phyloP scores from a whole-genome alignment of 2,329 filamentous ascomycete genomes.

The Amphichorda felina region DNA sequence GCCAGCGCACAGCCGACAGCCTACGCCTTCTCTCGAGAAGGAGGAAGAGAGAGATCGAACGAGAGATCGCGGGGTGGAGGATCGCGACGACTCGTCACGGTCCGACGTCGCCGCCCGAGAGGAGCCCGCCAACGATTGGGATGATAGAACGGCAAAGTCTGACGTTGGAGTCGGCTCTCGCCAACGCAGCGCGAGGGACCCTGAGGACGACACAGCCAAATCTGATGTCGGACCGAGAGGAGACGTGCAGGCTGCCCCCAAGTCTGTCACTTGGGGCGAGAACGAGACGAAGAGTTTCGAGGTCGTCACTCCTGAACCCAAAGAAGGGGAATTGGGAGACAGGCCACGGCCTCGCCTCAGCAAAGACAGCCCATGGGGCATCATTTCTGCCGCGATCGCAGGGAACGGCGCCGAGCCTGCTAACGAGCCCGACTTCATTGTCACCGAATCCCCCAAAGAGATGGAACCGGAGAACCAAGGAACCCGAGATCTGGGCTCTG shows the following conservation, averaged over 20 bases:
- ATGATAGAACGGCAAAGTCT: not conserved
- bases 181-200: conserved; percentile 3
- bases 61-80: conserved; percentile 5
- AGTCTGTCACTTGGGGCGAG: conserved; percentile 52
- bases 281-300: conserved; percentile 55
- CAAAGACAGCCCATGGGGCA: conserved; percentile 36
- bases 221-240: conserved; percentile 12
- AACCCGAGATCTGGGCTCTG: not conserved
- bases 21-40: conserved; percentile 28
- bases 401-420: conserved; percentile 25
- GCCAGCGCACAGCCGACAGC: conserved; percentile 27
- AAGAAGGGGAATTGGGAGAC: conserved; percentile 14
- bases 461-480: conserved; percentile 4
- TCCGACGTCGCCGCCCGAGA: not conserved
- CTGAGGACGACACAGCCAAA: conserved; percentile 10
- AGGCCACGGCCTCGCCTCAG: conserved; percentile 21
- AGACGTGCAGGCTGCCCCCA: conserved; percentile 34
- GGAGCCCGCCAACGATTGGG: not conserved
- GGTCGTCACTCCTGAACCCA: conserved; percentile 42
- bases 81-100: conserved; percentile 1
- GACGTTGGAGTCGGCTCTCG: conserved; percentile 3
- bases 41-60: conserved; percentile 7
- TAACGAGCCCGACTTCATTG: conserved; percentile 17
- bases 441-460: conserved; percentile 8
- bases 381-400: conserved; percentile 36